A percentile compares a stretch with the other conserved stretches of the same genome.
Evolutionary conservation across 768 basidiomycete species (phyloP).

Genomic region (Peribolospora kevripleyi): DNA sequence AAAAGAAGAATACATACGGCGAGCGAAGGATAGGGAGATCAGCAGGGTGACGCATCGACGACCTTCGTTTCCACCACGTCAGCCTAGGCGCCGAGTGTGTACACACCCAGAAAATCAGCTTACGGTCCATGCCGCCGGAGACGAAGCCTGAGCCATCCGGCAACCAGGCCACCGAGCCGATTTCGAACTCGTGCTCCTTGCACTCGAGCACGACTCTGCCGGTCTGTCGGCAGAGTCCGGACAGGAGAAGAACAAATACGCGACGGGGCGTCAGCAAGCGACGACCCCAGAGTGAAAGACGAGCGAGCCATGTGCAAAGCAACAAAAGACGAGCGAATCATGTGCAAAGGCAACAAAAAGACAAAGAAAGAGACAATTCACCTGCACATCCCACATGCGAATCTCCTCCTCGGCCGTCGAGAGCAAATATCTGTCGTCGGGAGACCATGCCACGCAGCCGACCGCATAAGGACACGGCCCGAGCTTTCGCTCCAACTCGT

Average conservation of each 20-base stretch:
- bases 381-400: constrained; percentile 76
- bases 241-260: constrained; percentile 6
- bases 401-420: constrained; percentile 59
- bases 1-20: constrained; percentile 1
- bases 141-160: constrained; percentile 75
- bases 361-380: constrained; percentile 19
- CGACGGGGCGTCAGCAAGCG: constrained; percentile 8
- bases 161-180: constrained; percentile 67
- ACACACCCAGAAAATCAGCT: constrained; percentile 61
- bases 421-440: constrained; percentile 59
- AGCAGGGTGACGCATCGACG: background rate
- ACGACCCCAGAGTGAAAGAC: background rate
- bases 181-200: constrained; percentile 50
- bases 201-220: constrained; percentile 38
- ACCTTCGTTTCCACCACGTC: background rate
- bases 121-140: constrained; percentile 64
- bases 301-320: background rate
- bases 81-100: background rate
- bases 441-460: constrained; percentile 72
- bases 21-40: no score
- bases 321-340: background rate
- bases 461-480: constrained; percentile 27
- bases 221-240: constrained; percentile 26
- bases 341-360: background rate
- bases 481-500: constrained; percentile 32